Percentiles rank a stretch among this genome's conserved stretches.
phyloP scores from a whole-genome alignment of 2,329 filamentous ascomycete species.

The Pseudogymnoascus sp. region DNA sequence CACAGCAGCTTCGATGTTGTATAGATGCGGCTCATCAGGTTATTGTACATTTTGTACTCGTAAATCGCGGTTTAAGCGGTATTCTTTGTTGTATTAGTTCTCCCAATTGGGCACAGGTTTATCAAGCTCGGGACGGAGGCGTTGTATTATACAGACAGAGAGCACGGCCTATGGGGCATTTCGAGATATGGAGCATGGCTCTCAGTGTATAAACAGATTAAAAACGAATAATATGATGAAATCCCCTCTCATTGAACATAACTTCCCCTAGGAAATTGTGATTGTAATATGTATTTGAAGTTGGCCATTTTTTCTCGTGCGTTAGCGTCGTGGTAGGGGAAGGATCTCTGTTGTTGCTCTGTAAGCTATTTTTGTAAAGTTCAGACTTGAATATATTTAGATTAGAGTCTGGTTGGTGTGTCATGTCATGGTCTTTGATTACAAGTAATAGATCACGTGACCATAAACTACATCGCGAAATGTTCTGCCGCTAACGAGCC shows the following conservation, averaged over 20 bases:
- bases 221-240: slow-evolving; percentile 44
- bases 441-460: background rate
- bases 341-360: no score
- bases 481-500: slow-evolving; percentile 11
- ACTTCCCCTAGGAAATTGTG: background rate
- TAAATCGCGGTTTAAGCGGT: slow-evolving; percentile 28
- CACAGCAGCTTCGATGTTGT: slow-evolving; percentile 23
- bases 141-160: slow-evolving; percentile 9
- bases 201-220: slow-evolving; percentile 34
- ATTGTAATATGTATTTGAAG: background rate
- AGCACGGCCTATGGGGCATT: background rate
- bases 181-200: slow-evolving; percentile 14
- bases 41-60: slow-evolving; percentile 29
- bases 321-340: background rate
- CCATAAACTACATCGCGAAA: background rate
- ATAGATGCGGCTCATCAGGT: slow-evolving; percentile 28
- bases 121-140: slow-evolving; percentile 25
- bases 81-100: slow-evolving; percentile 29
- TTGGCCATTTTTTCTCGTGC: background rate
- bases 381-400: background rate
- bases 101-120: slow-evolving; percentile 20
- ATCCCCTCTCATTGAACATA: slow-evolving; percentile 45
- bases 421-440: background rate
- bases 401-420: background rate
- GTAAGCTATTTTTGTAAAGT: background rate